A percentile compares a stretch with the other conserved stretches of the same genome.
Evolutionary conservation across 192 early-diverging fungal genomes (phyloP).

Genomic region (Entomortierella beljakovae): DNA sequence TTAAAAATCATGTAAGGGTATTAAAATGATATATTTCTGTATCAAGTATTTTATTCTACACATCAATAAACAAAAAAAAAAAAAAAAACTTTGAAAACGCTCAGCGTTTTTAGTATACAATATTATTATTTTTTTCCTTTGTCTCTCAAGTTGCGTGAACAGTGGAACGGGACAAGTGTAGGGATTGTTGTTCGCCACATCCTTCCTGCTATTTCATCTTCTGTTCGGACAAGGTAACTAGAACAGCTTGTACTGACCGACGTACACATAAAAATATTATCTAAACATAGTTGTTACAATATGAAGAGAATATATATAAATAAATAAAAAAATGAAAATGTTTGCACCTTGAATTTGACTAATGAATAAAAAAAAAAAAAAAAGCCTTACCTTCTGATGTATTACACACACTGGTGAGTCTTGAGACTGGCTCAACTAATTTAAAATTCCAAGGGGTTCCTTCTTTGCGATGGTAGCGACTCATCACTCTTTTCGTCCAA

Average conservation of each 20-base stretch:
- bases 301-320: neutral
- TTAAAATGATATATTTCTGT: too few relatives aligned
- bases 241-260: constrained; percentile 42
- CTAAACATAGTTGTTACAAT: constrained; percentile 2
- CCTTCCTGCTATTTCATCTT: constrained; percentile 37
- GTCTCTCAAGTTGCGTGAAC: constrained; percentile 39
- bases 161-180: constrained; percentile 44
- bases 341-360: neutral
- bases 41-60: too few relatives aligned
- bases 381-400: constrained; percentile 33
- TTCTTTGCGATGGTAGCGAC: constrained; percentile 48
- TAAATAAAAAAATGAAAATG: neutral
- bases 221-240: constrained; percentile 43
- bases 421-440: constrained; percentile 42
- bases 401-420: constrained; percentile 40
- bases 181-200: constrained; percentile 52
- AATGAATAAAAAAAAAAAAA: neutral
- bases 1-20: too few relatives aligned
- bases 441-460: constrained; percentile 49
- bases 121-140: constrained; percentile 8
- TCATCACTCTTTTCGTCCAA: constrained; percentile 51
- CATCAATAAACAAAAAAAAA: constrained; percentile 1
- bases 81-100: neutral
- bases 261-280: constrained; percentile 44
- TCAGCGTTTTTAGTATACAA: too few relatives aligned